Evolutionary conservation across 768 basidiomycete species (phyloP).

Genomic region (Xerocomellus chrysenteron): DNA sequence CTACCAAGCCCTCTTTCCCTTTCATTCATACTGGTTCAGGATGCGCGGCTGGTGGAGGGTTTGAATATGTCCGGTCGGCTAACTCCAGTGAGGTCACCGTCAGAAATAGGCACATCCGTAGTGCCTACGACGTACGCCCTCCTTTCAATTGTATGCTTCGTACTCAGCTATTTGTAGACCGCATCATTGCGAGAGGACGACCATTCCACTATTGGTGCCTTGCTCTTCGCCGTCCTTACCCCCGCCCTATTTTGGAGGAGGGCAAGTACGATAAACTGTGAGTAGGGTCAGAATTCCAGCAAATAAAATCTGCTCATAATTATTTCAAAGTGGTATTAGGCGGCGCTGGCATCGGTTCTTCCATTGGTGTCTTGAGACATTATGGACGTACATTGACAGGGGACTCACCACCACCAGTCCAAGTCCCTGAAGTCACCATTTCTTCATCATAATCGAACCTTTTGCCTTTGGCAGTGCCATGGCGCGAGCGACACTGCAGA

Average conservation of each 20-base stretch:
- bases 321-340: slow-evolving; percentile 59
- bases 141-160: background rate
- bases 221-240: slow-evolving; percentile 60
- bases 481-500: background rate
- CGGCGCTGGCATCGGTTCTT: slow-evolving; percentile 67
- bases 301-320: background rate
- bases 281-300: slow-evolving; percentile 20
- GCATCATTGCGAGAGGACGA: slow-evolving; percentile 64
- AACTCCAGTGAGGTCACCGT: slow-evolving; percentile 51
- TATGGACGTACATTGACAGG: slow-evolving; percentile 53
- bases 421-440: slow-evolving; percentile 34
- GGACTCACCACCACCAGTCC: slow-evolving; percentile 44
- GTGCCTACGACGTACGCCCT: slow-evolving; percentile 56
- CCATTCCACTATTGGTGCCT: slow-evolving; percentile 69
- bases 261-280: slow-evolving; percentile 61
- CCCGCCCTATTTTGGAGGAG: slow-evolving; percentile 76
- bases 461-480: background rate
- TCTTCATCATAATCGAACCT: slow-evolving; percentile 9
- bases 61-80: slow-evolving; percentile 61
- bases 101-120: slow-evolving; percentile 47
- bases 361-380: slow-evolving; percentile 58
- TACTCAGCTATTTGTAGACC: slow-evolving; percentile 40
- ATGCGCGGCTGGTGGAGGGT: slow-evolving; percentile 48
- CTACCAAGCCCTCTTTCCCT: background rate
- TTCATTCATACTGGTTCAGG: slow-evolving; percentile 17